Evolutionary conservation across 441 rosid genomes (phyloP).

Genomic region (Pelargonium australe): DNA sequence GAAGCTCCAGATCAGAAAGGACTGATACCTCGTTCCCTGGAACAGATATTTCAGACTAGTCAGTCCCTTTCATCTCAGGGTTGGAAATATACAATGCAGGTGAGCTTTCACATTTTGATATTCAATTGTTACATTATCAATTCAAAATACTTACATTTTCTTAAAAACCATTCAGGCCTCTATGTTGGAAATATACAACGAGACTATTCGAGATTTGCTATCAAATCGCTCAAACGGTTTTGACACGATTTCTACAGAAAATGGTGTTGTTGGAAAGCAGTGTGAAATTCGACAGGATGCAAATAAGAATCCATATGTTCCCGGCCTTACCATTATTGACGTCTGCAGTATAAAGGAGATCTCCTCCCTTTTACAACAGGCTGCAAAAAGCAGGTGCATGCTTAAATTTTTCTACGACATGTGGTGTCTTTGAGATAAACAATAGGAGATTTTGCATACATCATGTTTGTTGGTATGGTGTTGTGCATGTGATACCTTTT

Average conservation of each 20-base stretch:
- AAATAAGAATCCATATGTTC: slow-evolving; percentile 69
- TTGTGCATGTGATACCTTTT: not conserved
- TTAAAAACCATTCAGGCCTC: slow-evolving; percentile 53
- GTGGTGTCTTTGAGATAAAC: not conserved
- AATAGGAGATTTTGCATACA: not conserved
- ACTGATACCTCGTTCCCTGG: slow-evolving; percentile 82
- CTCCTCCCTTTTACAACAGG: slow-evolving; percentile 68
- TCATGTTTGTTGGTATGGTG: no score
- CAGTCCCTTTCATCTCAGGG: slow-evolving; percentile 75
- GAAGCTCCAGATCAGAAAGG: slow-evolving; percentile 67
- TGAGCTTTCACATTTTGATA: slow-evolving; percentile 16
- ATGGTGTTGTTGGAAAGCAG: slow-evolving; percentile 59
- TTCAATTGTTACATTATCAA: not conserved
- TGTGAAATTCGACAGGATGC: slow-evolving; percentile 77
- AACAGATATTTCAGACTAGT: slow-evolving; percentile 75
- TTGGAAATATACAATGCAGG: slow-evolving; percentile 98
- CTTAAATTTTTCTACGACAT: not conserved
- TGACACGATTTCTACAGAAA: slow-evolving; percentile 42
- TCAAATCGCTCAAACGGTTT: slow-evolving; percentile 36
- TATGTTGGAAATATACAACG: slow-evolving; percentile 95
- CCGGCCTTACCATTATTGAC: slow-evolving; percentile 77
- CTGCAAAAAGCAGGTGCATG: slow-evolving; percentile 83
- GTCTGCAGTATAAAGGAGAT: slow-evolving; percentile 72
- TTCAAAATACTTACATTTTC: slow-evolving; percentile 11
- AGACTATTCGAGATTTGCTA: slow-evolving; percentile 77